phyloP scores from a whole-genome alignment of 108 stramenopile species.

The Skeletonema potamos region DNA sequence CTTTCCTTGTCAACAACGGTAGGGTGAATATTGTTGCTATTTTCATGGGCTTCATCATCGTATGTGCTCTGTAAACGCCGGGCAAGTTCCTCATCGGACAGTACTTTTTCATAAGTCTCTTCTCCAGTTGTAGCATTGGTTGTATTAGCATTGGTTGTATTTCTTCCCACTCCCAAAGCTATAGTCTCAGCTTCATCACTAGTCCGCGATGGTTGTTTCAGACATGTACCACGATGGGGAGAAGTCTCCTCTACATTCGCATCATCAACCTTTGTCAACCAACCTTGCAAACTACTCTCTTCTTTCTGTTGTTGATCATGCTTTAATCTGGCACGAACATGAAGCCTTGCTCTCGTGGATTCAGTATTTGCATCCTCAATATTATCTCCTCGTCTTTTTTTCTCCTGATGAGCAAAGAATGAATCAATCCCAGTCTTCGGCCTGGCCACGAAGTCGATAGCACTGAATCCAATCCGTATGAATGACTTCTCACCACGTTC shows the following conservation, averaged over 20 bases:
- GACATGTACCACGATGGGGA: background rate
- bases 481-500: slow-evolving; percentile 22
- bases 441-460: slow-evolving; percentile 46
- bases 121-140: background rate
- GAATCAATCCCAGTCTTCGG: slow-evolving; percentile 50
- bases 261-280: slow-evolving; percentile 5
- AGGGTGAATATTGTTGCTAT: background rate
- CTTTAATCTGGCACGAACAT: background rate
- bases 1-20: slow-evolving; percentile 24
- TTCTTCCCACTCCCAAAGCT: background rate
- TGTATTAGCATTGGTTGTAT: background rate
- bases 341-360: background rate
- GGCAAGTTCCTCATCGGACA: background rate
- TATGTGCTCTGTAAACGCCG: background rate
- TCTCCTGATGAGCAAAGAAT: slow-evolving; percentile 25
- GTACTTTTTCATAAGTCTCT: background rate
- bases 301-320: background rate
- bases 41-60: background rate
- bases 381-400: background rate
- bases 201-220: background rate
- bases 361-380: background rate
- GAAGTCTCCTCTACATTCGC: background rate
- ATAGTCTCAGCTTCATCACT: background rate
- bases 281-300: background rate
- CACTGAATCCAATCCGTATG: slow-evolving; percentile 49